Percentiles rank a stretch among this genome's conserved stretches.
Evolutionary conservation across 495 filamentous ascomycete species (phyloP).

Genomic region (Penicillium flavigenum): DNA sequence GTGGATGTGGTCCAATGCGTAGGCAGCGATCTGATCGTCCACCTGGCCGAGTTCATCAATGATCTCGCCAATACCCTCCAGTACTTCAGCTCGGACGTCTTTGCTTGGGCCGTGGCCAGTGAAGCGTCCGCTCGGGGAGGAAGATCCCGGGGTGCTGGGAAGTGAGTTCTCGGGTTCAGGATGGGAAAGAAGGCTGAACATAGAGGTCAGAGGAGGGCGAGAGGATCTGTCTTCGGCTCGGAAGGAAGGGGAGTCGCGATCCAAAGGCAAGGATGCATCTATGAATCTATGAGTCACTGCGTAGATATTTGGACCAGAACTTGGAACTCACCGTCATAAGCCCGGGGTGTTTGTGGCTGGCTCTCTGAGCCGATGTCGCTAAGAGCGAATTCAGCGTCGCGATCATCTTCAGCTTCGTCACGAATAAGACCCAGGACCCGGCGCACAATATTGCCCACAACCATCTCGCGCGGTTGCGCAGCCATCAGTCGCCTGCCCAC

Average conservation of each 20-base stretch:
- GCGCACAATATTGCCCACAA: conserved; percentile 89
- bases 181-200: conserved; percentile 80
- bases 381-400: conserved; percentile 62
- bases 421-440: conserved; percentile 87
- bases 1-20: conserved; percentile 85
- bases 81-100: conserved; percentile 81
- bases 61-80: conserved; percentile 85
- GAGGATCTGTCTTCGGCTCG: conserved; percentile 40
- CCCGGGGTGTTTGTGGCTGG: conserved; percentile 51
- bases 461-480: conserved; percentile 84
- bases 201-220: conserved; percentile 64
- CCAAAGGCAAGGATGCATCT: conserved; percentile 38
- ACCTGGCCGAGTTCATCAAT: conserved; percentile 87
- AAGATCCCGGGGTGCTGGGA: conserved; percentile 46
- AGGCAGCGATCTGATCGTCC: conserved; percentile 83
- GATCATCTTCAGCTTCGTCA: conserved; percentile 81
- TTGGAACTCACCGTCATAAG: conserved; percentile 35
- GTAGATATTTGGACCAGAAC: conserved; percentile 16
- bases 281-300: conserved; percentile 17
- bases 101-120: conserved; percentile 34
- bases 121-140: conserved; percentile 43
- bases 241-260: conserved; percentile 33
- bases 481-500: conserved; percentile 71
- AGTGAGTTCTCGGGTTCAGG: conserved; percentile 47
- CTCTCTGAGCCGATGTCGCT: conserved; percentile 51